Base-by-base conservation (phyloP, 1,139 yeast species). In the Yamadazyma songkhlaensis region DNA sequence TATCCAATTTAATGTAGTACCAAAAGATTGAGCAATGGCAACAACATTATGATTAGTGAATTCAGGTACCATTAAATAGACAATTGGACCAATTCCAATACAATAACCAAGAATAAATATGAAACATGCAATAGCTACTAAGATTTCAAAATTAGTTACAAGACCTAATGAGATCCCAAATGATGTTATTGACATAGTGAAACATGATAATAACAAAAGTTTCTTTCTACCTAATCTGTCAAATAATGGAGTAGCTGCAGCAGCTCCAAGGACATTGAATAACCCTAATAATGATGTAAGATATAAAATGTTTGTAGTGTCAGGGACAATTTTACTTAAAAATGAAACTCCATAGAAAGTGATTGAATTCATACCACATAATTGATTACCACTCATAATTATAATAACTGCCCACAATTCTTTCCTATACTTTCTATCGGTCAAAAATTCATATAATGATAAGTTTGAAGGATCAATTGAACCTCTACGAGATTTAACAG, bases 71-170 rank as follows among this genome's bases (percentile, higher is more conserved):
- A 88, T 68, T 47, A 89, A 60, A 60, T 88, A 89, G 12, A 97
- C 97, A 31, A 90, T 81, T 5, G 97, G 97, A 0, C 97, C 97
- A 42, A 88, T 57, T 0, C 97, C 97, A 31, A 84, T 60, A 0
- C 96, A 95, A 62, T 85, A 90, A 9, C 88, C 77, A 4, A 81
- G 74, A 31, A 89, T 87, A 55, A 85, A 88, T 1, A 70, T 54
- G 41, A 84, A 74, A 2, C 89, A 80, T 2, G 88, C 74, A 0
- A 71, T 32, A 0, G 86, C 80, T 0, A 92, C 74, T 6, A 84
- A 43, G 0, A 64, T 34, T 0, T 83, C 64, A 35, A 59, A 54
- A 3, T 67, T 57, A 26, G 60, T 47, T 4, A 74, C 54, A 32
- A 87, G 76, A 2, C 94, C 90, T n/a, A 74, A 40, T 2, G 87